phyloP scores from a whole-genome alignment of 2,329 filamentous ascomycete genomes.

The Lecanicillium sp. region DNA sequence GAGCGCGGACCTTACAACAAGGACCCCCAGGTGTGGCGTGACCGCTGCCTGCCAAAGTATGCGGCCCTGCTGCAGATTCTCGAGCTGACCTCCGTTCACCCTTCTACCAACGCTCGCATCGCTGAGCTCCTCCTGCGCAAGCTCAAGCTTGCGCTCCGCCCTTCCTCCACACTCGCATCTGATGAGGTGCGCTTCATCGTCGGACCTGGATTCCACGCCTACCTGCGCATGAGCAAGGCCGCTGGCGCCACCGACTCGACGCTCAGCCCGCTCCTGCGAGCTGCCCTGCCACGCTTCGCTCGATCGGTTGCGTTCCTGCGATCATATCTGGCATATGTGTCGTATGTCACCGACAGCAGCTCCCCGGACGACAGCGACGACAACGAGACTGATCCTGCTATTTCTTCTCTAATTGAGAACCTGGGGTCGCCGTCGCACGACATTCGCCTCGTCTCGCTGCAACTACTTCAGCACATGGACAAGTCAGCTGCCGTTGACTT shows the following conservation, averaged over 20 bases:
- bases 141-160: constrained; percentile 57
- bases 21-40: constrained; percentile 55
- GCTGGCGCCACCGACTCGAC: constrained; percentile 52
- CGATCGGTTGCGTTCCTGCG: constrained; percentile 61
- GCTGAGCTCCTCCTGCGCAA: constrained; percentile 60
- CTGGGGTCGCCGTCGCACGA: constrained; percentile 69
- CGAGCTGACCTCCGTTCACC: constrained; percentile 55
- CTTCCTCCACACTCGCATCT: constrained; percentile 51
- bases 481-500: constrained; percentile 30
- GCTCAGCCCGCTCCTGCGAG: constrained; percentile 60
- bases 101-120: constrained; percentile 60
- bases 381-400: constrained; percentile 54
- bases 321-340: constrained; percentile 53
- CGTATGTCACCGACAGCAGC: constrained; percentile 19
- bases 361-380: constrained; percentile 4
- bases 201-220: constrained; percentile 68
- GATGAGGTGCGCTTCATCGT: constrained; percentile 67
- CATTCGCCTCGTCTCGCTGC: constrained; percentile 66
- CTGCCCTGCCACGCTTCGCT: constrained; percentile 60
- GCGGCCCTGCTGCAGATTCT: constrained; percentile 61
- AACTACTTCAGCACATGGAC: constrained; percentile 59
- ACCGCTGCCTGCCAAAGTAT: constrained; percentile 60
- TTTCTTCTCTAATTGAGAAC: constrained; percentile 62
- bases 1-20: constrained; percentile 58
- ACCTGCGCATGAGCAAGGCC: constrained; percentile 58